Percentiles rank a stretch among this genome's conserved stretches.
Evolutionary conservation across 148 eudicot species (phyloP).

Genomic region (Fagopyrum homotropicum): DNA sequence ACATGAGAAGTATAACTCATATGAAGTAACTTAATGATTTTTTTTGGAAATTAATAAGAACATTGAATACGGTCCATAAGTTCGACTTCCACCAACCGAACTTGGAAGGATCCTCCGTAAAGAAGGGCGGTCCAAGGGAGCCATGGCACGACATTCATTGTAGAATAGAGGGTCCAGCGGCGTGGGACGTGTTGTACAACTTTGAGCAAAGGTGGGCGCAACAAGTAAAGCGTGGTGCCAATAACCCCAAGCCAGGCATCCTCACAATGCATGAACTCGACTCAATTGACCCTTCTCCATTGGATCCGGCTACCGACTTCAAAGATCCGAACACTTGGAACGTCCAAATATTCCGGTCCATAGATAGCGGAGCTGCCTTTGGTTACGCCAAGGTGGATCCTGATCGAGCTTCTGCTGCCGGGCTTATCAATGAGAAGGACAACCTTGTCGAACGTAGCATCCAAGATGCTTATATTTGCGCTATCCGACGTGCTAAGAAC

Average conservation of each 20-base stretch:
- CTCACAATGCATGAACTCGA: conserved; percentile 34
- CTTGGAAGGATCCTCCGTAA: conserved; percentile 49
- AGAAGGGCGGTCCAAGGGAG: conserved; percentile 86
- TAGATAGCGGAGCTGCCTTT: conserved; percentile 62
- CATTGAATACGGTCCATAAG: conserved; percentile 40
- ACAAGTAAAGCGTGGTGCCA: conserved; percentile 21
- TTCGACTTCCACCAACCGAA: conserved; percentile 83
- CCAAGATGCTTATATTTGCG: conserved; percentile 74
- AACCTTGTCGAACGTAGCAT: conserved; percentile 60
- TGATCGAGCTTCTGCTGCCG: conserved; percentile 27
- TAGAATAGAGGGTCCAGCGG: conserved; percentile 68
- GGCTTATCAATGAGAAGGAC: conserved; percentile 54
- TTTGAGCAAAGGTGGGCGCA: conserved; percentile 82
- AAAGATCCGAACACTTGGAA: conserved; percentile 61
- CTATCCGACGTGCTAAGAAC: conserved; percentile 63
- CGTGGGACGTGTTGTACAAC: conserved; percentile 84
- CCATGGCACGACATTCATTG: conserved; percentile 96
- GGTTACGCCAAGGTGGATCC: conserved; percentile 40
- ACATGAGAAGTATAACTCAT: no score
- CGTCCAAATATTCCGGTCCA: conserved; percentile 80
- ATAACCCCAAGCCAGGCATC: conserved; percentile 20
- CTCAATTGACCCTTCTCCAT: conserved; percentile 26
- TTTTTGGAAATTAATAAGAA: conserved; percentile 16
- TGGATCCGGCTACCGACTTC: conserved; percentile 18
- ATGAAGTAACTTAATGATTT: no score